phyloP scores from a whole-genome alignment of 768 basidiomycete species.

The Collybia sordida region DNA sequence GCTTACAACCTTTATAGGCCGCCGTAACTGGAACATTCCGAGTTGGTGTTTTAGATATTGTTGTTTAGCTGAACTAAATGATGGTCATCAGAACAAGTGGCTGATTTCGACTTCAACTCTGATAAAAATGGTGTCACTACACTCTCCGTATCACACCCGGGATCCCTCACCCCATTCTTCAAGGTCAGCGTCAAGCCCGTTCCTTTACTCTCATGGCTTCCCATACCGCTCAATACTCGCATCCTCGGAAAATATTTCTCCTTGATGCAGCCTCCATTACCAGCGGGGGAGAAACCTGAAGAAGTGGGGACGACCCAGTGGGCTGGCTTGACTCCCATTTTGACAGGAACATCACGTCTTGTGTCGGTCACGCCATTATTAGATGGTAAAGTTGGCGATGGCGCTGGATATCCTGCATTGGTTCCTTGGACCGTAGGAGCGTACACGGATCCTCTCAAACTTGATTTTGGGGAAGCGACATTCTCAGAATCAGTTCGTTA shows the following conservation, averaged over 20 bases:
- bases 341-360: conserved; percentile 15
- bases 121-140: conserved; percentile 15
- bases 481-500: no score
- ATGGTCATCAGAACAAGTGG: conserved; percentile 23
- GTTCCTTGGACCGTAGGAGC: not conserved
- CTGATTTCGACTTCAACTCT: conserved; percentile 24
- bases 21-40: conserved; percentile 34
- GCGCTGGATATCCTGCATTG: not conserved
- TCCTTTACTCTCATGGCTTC: conserved; percentile 20
- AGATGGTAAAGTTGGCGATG: not conserved
- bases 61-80: not conserved
- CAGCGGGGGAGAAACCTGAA: conserved; percentile 17
- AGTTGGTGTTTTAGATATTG: conserved; percentile 17
- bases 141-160: conserved; percentile 23
- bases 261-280: conserved; percentile 23
- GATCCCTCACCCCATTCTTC: conserved; percentile 25
- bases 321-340: conserved; percentile 11
- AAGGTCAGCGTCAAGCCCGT: conserved; percentile 25
- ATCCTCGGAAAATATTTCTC: conserved; percentile 12
- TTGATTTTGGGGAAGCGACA: no score
- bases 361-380: conserved; percentile 10
- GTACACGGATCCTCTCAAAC: not conserved
- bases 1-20: conserved; percentile 15
- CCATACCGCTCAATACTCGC: conserved; percentile 17
- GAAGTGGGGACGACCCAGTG: conserved; percentile 21